These are phyloP conservation scores for Debaryomyces subglobosus DNA, from an alignment of 1,139 yeast genomes.

Conservation along the genomic window DNA sequence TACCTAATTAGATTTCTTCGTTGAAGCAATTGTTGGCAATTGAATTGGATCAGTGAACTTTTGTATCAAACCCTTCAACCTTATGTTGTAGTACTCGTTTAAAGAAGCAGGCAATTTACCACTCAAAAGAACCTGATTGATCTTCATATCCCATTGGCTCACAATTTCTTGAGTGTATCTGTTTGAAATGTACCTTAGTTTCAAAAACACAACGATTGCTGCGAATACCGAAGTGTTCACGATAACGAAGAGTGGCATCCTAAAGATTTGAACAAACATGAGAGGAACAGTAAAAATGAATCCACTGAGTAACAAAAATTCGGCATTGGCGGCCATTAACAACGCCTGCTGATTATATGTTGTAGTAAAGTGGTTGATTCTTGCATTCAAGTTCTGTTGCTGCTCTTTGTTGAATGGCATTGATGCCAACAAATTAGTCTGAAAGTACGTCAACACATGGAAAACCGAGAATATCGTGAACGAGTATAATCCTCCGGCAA, in stretches of 20 bases:
- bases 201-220: conserved; percentile 43
- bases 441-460: conserved; percentile 57
- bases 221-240: conserved; percentile 22
- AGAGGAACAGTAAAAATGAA: conserved; percentile 20
- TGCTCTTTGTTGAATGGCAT: conserved; percentile 21
- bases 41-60: conserved; percentile 16
- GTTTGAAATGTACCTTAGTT: conserved; percentile 47
- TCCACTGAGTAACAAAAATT: conserved; percentile 35
- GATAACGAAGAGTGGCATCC: conserved; percentile 21
- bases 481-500: conserved; percentile 50
- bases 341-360: conserved; percentile 50
- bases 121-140: conserved; percentile 30
- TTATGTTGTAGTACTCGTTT: conserved; percentile 13
- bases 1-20: conserved; percentile 1
- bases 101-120: conserved; percentile 27
- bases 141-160: conserved; percentile 39
- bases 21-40: conserved; percentile 5
- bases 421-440: conserved; percentile 28
- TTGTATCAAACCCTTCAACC: conserved; percentile 12
- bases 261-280: conserved; percentile 17
- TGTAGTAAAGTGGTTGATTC: conserved; percentile 39
- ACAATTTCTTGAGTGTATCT: conserved; percentile 46
- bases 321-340: conserved; percentile 50
- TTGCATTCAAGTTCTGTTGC: conserved; percentile 26
- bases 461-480: conserved; percentile 60